Evolutionary conservation across 2,329 filamentous ascomycete genomes (phyloP).

Genomic region (Coniochaeta pulveracea): DNA sequence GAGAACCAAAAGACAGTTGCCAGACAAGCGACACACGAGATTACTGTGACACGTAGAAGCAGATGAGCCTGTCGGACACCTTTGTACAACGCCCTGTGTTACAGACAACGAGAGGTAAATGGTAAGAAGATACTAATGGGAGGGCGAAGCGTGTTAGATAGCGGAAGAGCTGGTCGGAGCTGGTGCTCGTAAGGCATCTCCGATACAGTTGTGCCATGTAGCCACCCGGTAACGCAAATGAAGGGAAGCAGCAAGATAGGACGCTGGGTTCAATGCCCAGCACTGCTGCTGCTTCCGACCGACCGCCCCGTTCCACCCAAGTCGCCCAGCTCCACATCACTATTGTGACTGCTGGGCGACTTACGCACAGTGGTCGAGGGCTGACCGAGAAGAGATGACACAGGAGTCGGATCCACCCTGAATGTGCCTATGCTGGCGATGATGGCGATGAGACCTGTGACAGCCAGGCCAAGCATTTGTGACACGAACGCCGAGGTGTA

Average conservation of each 20-base stretch:
- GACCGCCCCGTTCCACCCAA: not conserved
- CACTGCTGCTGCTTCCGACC: not conserved
- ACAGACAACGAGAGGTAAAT: too few species aligned
- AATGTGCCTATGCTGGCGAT: conserved; percentile 10
- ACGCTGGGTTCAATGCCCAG: conserved; percentile 1
- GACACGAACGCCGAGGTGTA: conserved; percentile 10
- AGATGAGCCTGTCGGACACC: too few species aligned
- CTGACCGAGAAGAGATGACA: conserved; percentile 10
- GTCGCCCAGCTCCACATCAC: conserved; percentile 10
- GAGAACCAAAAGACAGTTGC: too few species aligned
- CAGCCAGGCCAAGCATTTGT: conserved; percentile 11
- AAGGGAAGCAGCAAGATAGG: not conserved
- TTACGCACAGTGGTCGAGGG: conserved; percentile 6
- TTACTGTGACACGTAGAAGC: too few species aligned
- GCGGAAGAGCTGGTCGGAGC: not conserved
- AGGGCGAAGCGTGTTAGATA: not conserved
- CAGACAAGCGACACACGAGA: too few species aligned
- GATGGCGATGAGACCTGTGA: conserved; percentile 7
- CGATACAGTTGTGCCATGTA: not conserved
- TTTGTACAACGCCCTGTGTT: too few species aligned
- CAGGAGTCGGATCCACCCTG: conserved; percentile 6
- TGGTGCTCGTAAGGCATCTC: not conserved
- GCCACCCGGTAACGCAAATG: not conserved
- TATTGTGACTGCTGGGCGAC: conserved; percentile 5
- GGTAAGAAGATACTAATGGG: too few species aligned